Evolutionary conservation across 1,284 basidiomycete genomes (phyloP), one percentile per base, ranked within the genome.

Genomic region (Moesziomyces parantarcticus): DNA sequence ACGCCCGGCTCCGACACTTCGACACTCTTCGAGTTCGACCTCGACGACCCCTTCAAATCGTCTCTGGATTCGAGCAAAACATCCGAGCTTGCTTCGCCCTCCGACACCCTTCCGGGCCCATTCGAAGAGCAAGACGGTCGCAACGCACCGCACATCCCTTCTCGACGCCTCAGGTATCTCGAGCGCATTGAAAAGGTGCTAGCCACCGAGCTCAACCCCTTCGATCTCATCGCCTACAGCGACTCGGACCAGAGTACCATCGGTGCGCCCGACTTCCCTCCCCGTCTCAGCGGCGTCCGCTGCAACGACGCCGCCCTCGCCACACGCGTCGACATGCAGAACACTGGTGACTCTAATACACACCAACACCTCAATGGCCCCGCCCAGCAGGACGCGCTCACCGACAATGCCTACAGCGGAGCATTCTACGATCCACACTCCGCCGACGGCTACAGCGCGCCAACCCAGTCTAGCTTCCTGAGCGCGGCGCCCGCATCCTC

Each of bases 371-470:
- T 40, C 50, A 43, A 58, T 11, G 42, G 32, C 13, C 42, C 41
- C 36, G 46, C 52, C 13, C 53, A 52, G n/a, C 53, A 44, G 22
- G 50, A 44, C 14, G 43, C 41, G 2, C 44, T 23, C 21, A 52
- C 47, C 14, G 52, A 56, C 20, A 23, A 32, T 18, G 18, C 42
- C 9, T 46, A 57, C 25, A 34, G 56, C 34, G 48, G 47, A 10
- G 57, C 64, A 18, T 74, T 69, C 50, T 74, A 74, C 51, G 71
- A 74, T 44, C 71, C 71, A 5, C 65, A 61, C 3, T 74, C 71
- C 5, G 71, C 71, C 1, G 71, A 74, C 56, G 71, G 71, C 46
- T 74, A 74, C 62, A 62, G 58, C 22, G 71, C 57, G 13, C 64
- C 69, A 1, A 47, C 53, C 13, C 59, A 67, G 36, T 58, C 22